Evolutionary conservation across 371 early-diverging fungal genomes (phyloP).

Genomic region (Mucor lusitanicus): DNA sequence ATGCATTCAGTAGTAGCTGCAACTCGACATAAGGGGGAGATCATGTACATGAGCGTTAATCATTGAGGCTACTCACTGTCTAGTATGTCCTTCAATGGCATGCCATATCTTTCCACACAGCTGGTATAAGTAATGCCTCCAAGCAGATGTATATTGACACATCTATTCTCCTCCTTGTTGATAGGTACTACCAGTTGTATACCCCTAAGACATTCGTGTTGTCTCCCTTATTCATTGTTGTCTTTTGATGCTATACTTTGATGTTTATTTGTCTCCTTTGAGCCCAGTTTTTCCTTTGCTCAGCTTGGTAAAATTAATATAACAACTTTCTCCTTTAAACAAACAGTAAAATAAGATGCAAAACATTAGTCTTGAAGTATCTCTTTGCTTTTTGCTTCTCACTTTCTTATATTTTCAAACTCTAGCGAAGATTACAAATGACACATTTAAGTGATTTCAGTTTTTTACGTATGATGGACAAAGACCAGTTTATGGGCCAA

Average conservation of each 20-base stretch:
- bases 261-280: background rate
- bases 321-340: conserved; percentile 3
- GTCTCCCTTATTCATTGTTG: background rate
- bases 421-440: conserved; percentile 15
- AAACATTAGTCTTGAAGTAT: background rate
- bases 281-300: background rate
- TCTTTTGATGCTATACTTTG: background rate
- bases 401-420: background rate
- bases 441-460: conserved; percentile 53
- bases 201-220: background rate
- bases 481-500: background rate
- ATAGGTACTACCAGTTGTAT: background rate
- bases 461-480: conserved; percentile 35
- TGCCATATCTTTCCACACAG: background rate
- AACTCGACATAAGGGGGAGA: background rate
- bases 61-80: background rate
- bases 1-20: background rate
- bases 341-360: background rate
- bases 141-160: background rate
- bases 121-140: background rate
- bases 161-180: background rate
- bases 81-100: background rate
- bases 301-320: background rate
- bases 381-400: background rate
- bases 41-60: background rate